Conservation (phyloP, 2,329 filamentous ascomycete genomes). For the Beauveria bassiana region DNA sequence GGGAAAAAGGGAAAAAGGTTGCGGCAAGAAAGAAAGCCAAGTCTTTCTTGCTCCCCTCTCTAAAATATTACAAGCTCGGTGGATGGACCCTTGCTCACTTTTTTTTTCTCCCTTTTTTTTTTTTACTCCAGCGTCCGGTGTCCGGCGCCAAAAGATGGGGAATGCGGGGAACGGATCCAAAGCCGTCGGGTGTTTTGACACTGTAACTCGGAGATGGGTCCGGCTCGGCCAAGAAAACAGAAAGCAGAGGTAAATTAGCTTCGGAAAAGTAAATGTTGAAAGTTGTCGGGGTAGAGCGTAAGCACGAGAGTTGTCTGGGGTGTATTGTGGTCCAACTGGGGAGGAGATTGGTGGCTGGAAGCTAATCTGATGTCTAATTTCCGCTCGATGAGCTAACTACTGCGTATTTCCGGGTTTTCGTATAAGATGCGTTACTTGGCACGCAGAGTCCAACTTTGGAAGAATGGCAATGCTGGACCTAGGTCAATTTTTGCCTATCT, state of each 20-base stretch:
- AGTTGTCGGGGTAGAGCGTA: not conserved
- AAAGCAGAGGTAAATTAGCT: not conserved
- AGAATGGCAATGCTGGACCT: too few relatives aligned
- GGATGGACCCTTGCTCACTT: not conserved
- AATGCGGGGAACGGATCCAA: constrained; percentile 1
- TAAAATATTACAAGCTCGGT: not conserved
- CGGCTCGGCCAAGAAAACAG: not conserved
- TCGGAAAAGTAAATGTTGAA: not conserved
- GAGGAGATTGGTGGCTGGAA: not conserved
- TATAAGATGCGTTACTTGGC: too few relatives aligned
- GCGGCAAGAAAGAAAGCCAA: not conserved
- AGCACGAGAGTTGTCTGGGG: too few relatives aligned
- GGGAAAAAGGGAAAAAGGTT: not conserved
- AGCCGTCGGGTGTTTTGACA: too few relatives aligned
- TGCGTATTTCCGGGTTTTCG: not conserved
- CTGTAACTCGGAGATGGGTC: not conserved
- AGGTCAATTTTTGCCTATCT: too few relatives aligned
- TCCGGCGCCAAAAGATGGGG: constrained; percentile 1
- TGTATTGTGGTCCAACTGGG: too few relatives aligned
- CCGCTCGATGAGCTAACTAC: not conserved
- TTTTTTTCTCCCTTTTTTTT: not conserved
- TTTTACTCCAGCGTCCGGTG: not conserved
- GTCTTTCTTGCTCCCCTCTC: not conserved
- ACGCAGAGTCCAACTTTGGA: too few relatives aligned
- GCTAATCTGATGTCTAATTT: not conserved